These are phyloP conservation scores for Colletotrichum orchidophilum DNA, from an alignment of 2,329 filamentous ascomycete species.

Conservation along the genomic window DNA sequence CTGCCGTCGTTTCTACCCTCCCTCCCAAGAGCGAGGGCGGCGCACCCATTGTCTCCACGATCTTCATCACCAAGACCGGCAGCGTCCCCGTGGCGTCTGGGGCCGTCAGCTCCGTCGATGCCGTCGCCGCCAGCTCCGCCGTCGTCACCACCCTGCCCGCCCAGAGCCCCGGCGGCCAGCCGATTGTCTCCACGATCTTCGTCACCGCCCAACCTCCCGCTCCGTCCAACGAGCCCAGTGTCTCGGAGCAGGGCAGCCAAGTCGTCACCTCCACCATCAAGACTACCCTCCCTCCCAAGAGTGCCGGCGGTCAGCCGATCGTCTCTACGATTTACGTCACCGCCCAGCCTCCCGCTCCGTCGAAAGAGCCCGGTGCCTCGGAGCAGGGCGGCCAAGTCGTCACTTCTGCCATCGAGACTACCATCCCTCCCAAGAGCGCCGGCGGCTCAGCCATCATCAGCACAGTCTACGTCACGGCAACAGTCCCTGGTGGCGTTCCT, in stretches of 20 bases:
- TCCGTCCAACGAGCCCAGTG: background rate
- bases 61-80: conserved; percentile 2
- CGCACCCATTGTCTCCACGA: background rate
- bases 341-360: background rate
- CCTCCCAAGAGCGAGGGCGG: background rate
- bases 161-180: background rate
- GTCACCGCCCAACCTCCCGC: background rate
- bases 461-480: conserved; percentile 13
- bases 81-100: background rate
- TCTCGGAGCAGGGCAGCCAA: background rate
- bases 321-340: conserved; percentile 12
- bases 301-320: background rate
- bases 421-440: conserved; percentile 19
- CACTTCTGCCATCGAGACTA: conserved; percentile 16
- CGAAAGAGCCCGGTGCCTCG: background rate
- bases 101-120: conserved; percentile 18
- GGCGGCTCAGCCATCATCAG: conserved; percentile 2
- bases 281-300: conserved; percentile 21
- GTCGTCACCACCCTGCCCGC: conserved; percentile 18
- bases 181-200: background rate
- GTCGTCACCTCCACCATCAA: conserved; percentile 16
- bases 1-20: conserved; percentile 4
- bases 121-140: conserved; percentile 10
- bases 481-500: background rate
- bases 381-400: background rate